phyloP scores from a whole-genome alignment of 306 rosid species.

The Spatholobus suberectus region DNA sequence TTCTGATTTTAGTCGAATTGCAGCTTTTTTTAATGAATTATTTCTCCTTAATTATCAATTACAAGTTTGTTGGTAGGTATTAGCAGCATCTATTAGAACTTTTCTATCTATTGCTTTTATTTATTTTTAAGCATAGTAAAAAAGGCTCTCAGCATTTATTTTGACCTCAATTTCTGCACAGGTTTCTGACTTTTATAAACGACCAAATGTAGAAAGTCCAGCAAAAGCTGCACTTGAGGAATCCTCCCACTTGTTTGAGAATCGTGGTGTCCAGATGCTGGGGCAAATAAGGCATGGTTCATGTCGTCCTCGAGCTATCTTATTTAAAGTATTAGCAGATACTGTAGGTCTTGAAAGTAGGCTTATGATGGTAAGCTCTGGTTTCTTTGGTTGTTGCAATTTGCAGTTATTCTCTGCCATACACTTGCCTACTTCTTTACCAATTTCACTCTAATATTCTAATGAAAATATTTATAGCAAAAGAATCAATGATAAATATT shows the following conservation, averaged over 20 bases:
- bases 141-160: slow-evolving; percentile 3
- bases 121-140: slow-evolving; percentile 4
- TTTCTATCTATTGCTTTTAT: slow-evolving; percentile 29
- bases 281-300: slow-evolving; percentile 96
- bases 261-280: slow-evolving; percentile 78
- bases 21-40: slow-evolving; percentile 7
- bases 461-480: slow-evolving; percentile 13
- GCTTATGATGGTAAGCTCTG: slow-evolving; percentile 82
- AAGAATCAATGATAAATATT: slow-evolving; percentile 19
- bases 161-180: slow-evolving; percentile 47
- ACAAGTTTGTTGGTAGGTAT: slow-evolving; percentile 25
- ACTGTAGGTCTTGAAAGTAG: slow-evolving; percentile 90
- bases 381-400: slow-evolving; percentile 24
- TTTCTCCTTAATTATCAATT: slow-evolving; percentile 26
- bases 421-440: neutral
- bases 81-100: neutral
- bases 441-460: neutral
- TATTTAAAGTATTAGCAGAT: slow-evolving; percentile 95
- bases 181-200: slow-evolving; percentile 93
- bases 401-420: slow-evolving; percentile 9
- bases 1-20: slow-evolving; percentile 21
- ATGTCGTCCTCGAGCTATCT: slow-evolving; percentile 94
- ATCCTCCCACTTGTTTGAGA: slow-evolving; percentile 81
- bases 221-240: slow-evolving; percentile 89
- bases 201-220: slow-evolving; percentile 80